Evolutionary conservation across 148 eudicot genomes (phyloP), one percentile per base, ranked within the genome.

Genomic region (Dysphania ambrosioides): DNA sequence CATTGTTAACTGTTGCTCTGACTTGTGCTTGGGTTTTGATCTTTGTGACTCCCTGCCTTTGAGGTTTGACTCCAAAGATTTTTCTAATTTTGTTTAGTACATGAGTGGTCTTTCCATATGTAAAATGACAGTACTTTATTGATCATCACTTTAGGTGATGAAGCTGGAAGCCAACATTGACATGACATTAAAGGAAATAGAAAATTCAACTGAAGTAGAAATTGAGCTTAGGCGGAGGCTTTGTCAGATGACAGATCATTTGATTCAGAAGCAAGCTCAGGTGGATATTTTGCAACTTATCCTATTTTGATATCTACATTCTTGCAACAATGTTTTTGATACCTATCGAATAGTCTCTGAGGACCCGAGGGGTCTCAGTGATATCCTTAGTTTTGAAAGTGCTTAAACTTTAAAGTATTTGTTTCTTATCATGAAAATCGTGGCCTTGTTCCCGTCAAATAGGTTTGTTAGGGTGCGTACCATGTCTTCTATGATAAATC

Each of bases 211-310:
- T 72, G 98, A 90, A 85, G 90, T 95, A 44, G 98, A 95, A 83
- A 72, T 89, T 77, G 93, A 92, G 77, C 97, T 95, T 73, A 92
- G 82, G 81, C 86, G 83, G 66, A 86, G 96, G 87, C 98, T 95
- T 85, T 71, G 76, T 83, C 98, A 90, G 83, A 75, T 95, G 87
- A 95, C 98, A 63, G 97, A 92, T 81, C 97, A 95, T 86, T 79
- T 95, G 77, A 95, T 95, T 85, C 96, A 90, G 83, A 95, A 95
- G 79, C 98, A 95, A 83, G 72, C 96, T 27, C 98, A 95, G 98
- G 98, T 77, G 38, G 38, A 24, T 70, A 3, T 49, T 34, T 55
- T 32, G 30, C 8, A 38, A 24, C 41, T 16, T 47, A 6, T 67
- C 34, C 36, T 44, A 62, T 21, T 51, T 30, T 6, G 9, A 26